A percentile compares a stretch with the other conserved stretches of the same genome.
Evolutionary conservation across 176 grass and related monocot species (phyloP).

Genomic region (Avena insularis): DNA sequence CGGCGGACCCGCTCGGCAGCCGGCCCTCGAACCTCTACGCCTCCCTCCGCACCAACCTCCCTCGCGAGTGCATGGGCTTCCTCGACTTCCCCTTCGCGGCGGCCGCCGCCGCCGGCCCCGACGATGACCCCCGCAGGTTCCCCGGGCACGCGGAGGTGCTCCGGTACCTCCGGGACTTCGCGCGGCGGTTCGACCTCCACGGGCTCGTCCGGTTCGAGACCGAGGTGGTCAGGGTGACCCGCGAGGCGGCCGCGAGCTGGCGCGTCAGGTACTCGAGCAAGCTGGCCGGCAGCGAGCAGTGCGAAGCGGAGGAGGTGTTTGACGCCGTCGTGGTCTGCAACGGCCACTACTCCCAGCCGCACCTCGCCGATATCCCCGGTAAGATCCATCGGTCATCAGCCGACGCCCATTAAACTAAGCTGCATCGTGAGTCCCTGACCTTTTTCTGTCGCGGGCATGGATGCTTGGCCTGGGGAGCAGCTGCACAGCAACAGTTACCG

Average conservation of each 20-base stretch:
- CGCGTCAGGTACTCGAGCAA: neutral
- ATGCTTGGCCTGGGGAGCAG: neutral
- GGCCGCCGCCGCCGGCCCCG: too few relatives aligned
- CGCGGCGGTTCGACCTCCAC: constrained; percentile 55
- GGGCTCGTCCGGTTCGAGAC: constrained; percentile 57
- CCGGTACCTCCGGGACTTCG: constrained; percentile 58
- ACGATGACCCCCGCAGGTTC: neutral
- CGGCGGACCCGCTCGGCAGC: too few relatives aligned
- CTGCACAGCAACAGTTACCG: neutral
- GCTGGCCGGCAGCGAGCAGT: neutral
- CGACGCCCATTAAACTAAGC: neutral
- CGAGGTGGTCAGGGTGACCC: constrained; percentile 48
- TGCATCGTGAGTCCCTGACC: neutral
- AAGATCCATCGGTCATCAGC: neutral
- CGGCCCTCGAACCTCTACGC: constrained; percentile 64
- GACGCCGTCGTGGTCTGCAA: neutral
- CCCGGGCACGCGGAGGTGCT: neutral
- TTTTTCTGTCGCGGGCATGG: neutral
- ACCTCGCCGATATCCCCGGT: neutral
- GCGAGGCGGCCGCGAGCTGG: neutral
- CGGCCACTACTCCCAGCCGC: neutral
- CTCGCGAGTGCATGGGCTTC: constrained; percentile 78
- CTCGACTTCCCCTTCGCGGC: constrained; percentile 69
- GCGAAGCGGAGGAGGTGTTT: neutral
- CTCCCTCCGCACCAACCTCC: constrained; percentile 82